phyloP scores from a whole-genome alignment of 2,329 filamentous ascomycete genomes.

The Arthrobotrys entomopaga region DNA sequence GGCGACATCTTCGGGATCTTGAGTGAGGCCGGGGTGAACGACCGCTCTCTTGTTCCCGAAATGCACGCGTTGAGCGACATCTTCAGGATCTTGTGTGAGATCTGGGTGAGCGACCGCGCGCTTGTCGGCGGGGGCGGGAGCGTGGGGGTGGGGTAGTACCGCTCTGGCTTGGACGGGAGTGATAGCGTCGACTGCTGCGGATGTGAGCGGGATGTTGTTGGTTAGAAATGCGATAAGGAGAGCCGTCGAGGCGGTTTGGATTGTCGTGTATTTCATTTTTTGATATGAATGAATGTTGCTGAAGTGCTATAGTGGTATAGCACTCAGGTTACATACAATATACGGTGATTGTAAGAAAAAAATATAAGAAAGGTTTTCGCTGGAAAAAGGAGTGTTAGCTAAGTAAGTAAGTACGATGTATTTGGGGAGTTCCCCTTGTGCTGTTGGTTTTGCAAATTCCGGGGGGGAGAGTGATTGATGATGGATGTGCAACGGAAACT shows the following conservation, averaged over 20 bases:
- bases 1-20: constrained; percentile 26
- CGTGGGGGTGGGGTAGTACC: too few relatives aligned
- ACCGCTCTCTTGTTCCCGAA: constrained; percentile 29
- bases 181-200: constrained; percentile 17
- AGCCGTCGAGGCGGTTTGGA: constrained; percentile 26
- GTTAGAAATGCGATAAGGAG: constrained; percentile 19
- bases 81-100: constrained; percentile 13
- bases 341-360: not conserved
- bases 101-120: constrained; percentile 28
- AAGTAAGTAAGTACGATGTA: too few relatives aligned
- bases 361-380: not conserved
- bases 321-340: not conserved
- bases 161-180: constrained; percentile 9
- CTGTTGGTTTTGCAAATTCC: too few relatives aligned
- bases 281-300: not conserved
- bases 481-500: too few relatives aligned
- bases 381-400: not conserved
- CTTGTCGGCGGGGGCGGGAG: too few relatives aligned
- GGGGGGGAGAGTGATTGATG: too few relatives aligned
- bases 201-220: constrained; percentile 18
- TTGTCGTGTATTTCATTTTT: constrained; percentile 33
- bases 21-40: constrained; percentile 14
- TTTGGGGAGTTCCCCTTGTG: not conserved
- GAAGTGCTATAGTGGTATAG: not conserved
- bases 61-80: constrained; percentile 26